Percentiles rank a stretch among this genome's conserved stretches.
phyloP scores from a whole-genome alignment of 495 filamentous ascomycete species.

The Podospora fimiseda region DNA sequence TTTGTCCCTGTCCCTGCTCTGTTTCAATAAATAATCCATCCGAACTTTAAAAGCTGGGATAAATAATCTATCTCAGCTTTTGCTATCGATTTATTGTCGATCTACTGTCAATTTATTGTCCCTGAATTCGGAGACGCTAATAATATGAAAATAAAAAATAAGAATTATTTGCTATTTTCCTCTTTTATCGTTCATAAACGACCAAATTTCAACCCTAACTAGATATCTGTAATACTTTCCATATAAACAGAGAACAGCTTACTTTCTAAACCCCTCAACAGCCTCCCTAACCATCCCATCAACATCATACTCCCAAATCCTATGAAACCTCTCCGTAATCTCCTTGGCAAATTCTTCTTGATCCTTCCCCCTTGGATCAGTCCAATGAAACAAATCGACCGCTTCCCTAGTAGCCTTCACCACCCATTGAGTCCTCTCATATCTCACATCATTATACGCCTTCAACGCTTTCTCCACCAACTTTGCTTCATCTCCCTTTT shows the following conservation, averaged over 20 bases:
- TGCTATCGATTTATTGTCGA: too few relatives aligned
- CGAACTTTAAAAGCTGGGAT: too few relatives aligned
- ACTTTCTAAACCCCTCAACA: neutral
- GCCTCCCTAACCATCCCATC: slow-evolving; percentile 25
- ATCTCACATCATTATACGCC: slow-evolving; percentile 32
- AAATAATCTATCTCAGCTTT: too few relatives aligned
- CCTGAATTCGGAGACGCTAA: too few relatives aligned
- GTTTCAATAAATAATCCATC: too few relatives aligned
- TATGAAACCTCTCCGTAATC: slow-evolving; percentile 27
- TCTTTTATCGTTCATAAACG: too few relatives aligned
- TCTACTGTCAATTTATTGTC: too few relatives aligned
- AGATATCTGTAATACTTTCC: too few relatives aligned
- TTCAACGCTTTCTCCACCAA: slow-evolving; percentile 28
- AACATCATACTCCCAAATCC: slow-evolving; percentile 38
- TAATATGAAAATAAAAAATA: too few relatives aligned
- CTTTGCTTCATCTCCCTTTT: slow-evolving; percentile 2
- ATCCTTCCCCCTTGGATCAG: slow-evolving; percentile 22
- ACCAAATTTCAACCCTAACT: too few relatives aligned
- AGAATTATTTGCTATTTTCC: too few relatives aligned
- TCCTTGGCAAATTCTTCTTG: slow-evolving; percentile 24
- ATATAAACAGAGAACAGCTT: neutral
- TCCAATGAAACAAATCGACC: slow-evolving; percentile 38
- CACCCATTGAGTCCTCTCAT: slow-evolving; percentile 33
- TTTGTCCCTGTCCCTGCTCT: too few relatives aligned
- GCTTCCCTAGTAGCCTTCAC: slow-evolving; percentile 30